A percentile compares a stretch with the other conserved stretches of the same genome.
Evolutionary conservation across 331 rosid genomes (phyloP).

Genomic region (Phaseolus coccineus): DNA sequence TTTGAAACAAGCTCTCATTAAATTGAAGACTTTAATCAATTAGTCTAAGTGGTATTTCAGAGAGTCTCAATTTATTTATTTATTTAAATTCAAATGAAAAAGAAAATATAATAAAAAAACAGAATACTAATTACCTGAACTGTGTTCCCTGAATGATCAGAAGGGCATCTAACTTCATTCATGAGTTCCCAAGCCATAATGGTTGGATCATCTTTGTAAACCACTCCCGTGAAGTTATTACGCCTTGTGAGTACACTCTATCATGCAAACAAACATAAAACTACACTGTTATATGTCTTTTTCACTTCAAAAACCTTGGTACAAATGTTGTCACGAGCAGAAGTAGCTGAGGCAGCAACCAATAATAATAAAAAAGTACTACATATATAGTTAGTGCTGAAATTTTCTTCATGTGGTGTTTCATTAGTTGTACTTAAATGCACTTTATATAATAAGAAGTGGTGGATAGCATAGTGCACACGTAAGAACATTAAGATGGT

Average conservation of each 20-base stretch:
- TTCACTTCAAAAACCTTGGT: neutral
- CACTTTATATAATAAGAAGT: neutral
- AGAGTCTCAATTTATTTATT: neutral
- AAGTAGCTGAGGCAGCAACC: constrained; percentile 2
- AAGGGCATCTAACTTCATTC: constrained; percentile 79
- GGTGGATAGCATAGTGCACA: neutral
- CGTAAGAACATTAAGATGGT: neutral
- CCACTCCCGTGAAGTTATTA: constrained; percentile 72
- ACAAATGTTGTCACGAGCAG: neutral
- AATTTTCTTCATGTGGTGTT: neutral
- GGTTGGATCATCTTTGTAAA: constrained; percentile 85
- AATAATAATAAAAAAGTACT: neutral
- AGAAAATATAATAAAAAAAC: neutral
- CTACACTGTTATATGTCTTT: neutral
- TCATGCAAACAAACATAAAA: neutral
- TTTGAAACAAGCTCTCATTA: neutral
- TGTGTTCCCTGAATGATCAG: constrained; percentile 77
- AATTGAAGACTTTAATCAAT: too few species aligned
- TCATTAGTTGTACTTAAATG: neutral
- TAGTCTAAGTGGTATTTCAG: too few species aligned
- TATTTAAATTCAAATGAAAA: neutral
- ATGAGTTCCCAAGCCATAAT: constrained; percentile 99
- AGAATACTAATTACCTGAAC: constrained; percentile 65
- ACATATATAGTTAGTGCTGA: neutral
- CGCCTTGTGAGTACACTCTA: constrained; percentile 75